These are phyloP conservation scores for Leccinum incarnatum DNA, from an alignment of 768 basidiomycete species.

Conservation along the genomic window DNA sequence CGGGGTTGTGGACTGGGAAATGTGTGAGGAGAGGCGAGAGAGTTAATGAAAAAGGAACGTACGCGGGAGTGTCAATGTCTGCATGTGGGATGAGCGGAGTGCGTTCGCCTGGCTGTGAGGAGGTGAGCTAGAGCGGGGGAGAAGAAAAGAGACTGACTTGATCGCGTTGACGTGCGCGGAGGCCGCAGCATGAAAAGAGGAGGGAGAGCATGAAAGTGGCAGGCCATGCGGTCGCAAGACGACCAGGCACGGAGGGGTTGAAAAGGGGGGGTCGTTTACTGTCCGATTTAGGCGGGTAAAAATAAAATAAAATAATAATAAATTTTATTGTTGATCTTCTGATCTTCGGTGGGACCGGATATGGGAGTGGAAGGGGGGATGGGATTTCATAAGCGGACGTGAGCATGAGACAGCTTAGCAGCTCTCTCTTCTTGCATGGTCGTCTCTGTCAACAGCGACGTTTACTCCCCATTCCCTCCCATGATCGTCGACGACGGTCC, in stretches of 20 bases:
- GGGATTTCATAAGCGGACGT: conserved; percentile 40
- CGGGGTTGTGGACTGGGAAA: conserved; percentile 26
- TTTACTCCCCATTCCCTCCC: conserved; percentile 55
- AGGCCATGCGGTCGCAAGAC: conserved; percentile 17
- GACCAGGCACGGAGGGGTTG: conserved; percentile 31
- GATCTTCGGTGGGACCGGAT: conserved; percentile 31
- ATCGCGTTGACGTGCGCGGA: conserved; percentile 20
- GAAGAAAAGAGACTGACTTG: conserved; percentile 10
- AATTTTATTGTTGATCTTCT: conserved; percentile 26
- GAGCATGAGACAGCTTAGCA: conserved; percentile 37
- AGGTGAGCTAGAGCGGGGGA: neutral
- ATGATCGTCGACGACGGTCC: conserved; percentile 61
- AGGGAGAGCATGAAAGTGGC: conserved; percentile 28
- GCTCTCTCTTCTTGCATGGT: conserved; percentile 47
- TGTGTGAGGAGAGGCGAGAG: neutral
- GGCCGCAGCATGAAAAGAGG: conserved; percentile 29
- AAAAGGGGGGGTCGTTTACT: conserved; percentile 10
- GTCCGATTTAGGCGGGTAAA: conserved; percentile 31
- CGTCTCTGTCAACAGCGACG: conserved; percentile 50
- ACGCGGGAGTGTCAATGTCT: conserved; percentile 24
- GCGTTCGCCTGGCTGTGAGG: conserved; percentile 19
- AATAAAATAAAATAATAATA: conserved; percentile 2
- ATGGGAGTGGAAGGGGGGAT: conserved; percentile 19
- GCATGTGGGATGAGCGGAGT: conserved; percentile 29
- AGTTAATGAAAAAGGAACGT: conserved; percentile 5